A percentile compares a stretch with the other conserved stretches of the same genome.
Conservation (phyloP, 108 stramenopile genomes). For the Skeletonema marinoi region DNA sequence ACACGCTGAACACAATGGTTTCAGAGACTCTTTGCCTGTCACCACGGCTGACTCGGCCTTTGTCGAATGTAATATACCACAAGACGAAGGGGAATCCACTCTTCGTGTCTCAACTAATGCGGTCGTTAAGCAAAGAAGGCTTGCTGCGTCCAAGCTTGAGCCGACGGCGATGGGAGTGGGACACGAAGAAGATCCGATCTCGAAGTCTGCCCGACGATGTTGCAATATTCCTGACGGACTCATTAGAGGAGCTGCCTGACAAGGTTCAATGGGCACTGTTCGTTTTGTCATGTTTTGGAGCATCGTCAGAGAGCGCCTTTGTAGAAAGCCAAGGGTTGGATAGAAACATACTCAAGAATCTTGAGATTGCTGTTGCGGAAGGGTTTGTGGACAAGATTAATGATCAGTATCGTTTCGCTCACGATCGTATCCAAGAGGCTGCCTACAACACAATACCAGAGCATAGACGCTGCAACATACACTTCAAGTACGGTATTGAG, state of each 20-base stretch:
- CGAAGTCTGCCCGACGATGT: not conserved
- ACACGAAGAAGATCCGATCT: not conserved
- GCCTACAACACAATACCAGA: not conserved
- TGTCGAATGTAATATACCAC: slow-evolving; percentile 5
- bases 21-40: slow-evolving; percentile 9
- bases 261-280: not conserved
- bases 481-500: not conserved
- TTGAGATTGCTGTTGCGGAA: slow-evolving; percentile 3
- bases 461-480: not conserved
- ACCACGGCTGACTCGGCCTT: not conserved
- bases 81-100: slow-evolving; percentile 25
- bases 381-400: slow-evolving; percentile 7
- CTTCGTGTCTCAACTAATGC: slow-evolving; percentile 3
- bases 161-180: not conserved
- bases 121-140: not conserved
- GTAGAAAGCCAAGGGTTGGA: slow-evolving; percentile 10
- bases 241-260: not conserved
- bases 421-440: no score
- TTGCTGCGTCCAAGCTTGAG: not conserved
- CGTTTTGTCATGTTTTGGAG: slow-evolving; percentile 11
- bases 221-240: not conserved
- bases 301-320: not conserved
- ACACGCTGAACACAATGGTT: not conserved
- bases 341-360: not conserved
- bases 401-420: not conserved